Conservation (phyloP, 495 filamentous ascomycete species). For the Emericellopsis terricola region DNA sequence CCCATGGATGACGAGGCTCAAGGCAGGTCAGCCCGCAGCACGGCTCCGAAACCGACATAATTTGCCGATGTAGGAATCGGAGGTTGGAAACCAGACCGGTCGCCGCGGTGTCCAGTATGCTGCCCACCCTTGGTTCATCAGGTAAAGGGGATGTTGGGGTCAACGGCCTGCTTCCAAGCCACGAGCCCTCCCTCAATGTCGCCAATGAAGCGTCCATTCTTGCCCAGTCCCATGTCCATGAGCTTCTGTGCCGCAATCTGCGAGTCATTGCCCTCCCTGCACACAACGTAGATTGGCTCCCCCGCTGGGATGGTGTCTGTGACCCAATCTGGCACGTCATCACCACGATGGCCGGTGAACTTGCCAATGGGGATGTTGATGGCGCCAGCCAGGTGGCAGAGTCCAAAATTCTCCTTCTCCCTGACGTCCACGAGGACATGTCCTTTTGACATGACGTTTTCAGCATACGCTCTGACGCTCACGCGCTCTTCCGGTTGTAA, state of each 20-base stretch:
- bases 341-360: constrained; percentile 1
- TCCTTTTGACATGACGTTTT: constrained; percentile 9
- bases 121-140: no score
- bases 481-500: constrained; percentile 44
- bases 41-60: no score
- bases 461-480: constrained; percentile 34
- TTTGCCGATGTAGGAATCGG: no score
- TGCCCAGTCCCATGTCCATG: constrained; percentile 45
- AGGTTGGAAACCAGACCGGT: no score
- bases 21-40: no score
- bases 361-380: constrained; percentile 53
- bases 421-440: constrained; percentile 63
- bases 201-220: constrained; percentile 40
- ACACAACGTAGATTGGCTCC: constrained; percentile 54
- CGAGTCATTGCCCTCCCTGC: constrained; percentile 77
- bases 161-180: constrained; percentile 70
- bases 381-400: constrained; percentile 53
- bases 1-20: no score
- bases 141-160: constrained; percentile 46
- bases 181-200: constrained; percentile 70
- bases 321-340: constrained; percentile 24
- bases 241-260: constrained; percentile 57
- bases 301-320: constrained; percentile 15
- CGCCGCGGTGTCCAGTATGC: no score
- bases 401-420: constrained; percentile 69